Evolutionary conservation across 345 rosid species (phyloP).

Genomic region (Citropsis articulata): DNA sequence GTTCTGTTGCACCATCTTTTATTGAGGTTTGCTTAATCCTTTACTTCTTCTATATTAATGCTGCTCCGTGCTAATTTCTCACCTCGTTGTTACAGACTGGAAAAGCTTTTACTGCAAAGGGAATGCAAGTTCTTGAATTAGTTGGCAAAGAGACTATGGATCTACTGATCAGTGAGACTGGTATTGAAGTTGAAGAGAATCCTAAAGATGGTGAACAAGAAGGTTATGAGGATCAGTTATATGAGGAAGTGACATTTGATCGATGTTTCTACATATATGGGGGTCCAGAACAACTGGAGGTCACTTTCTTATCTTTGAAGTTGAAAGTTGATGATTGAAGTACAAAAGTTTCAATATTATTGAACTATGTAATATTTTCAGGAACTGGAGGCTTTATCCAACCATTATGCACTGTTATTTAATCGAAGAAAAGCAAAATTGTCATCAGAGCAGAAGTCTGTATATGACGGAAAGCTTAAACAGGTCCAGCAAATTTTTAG

Average conservation of each 20-base stretch:
- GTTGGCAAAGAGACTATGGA: constrained; percentile 97
- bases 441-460: constrained; percentile 66
- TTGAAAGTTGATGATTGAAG: constrained; percentile 17
- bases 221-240: constrained; percentile 62
- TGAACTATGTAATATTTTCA: constrained; percentile 34
- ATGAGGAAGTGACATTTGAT: constrained; percentile 92
- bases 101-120: constrained; percentile 88
- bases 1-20: constrained; percentile 78
- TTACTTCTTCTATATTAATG: constrained; percentile 14
- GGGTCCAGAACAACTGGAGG: constrained; percentile 99
- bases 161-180: constrained; percentile 81
- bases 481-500: constrained; percentile 75
- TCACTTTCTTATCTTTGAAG: constrained; percentile 25
- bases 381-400: constrained; percentile 94
- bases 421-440: constrained; percentile 86
- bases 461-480: constrained; percentile 77
- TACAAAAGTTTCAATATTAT: constrained; percentile 14
- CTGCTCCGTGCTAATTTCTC: constrained; percentile 14
- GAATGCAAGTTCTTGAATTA: constrained; percentile 93
- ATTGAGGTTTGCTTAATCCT: constrained; percentile 59
- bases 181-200: constrained; percentile 65
- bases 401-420: constrained; percentile 74
- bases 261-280: constrained; percentile 98
- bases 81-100: constrained; percentile 58
- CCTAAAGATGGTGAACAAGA: constrained; percentile 32